Evolutionary conservation across 2,329 filamentous ascomycete species (phyloP), one percentile per base, ranked within the genome.

Genomic region (Monosporascus sp.): DNA sequence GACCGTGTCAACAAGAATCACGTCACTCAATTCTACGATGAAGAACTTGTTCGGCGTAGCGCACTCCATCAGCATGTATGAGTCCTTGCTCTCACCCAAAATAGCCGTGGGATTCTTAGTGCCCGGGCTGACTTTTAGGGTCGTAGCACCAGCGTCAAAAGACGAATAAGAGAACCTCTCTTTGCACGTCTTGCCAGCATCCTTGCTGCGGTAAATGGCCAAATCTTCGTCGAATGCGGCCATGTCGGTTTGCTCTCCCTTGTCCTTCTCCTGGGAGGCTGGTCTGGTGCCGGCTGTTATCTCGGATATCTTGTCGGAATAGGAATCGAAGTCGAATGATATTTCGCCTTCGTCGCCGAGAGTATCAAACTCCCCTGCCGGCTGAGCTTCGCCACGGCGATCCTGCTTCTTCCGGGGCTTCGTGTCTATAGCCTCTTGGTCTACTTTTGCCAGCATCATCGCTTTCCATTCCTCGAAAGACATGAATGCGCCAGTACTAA

Each of bases 381-480:
- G 75, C 58, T 78, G 80, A 55, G 70, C 74, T 44, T 78, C 77
- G 65, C 72, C 65, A 68, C 74, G 58, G 66, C 74, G 64, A 67
- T 81, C 71, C 74, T 77, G 68, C 65, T 78, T 60, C 77, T 83
- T 68, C 74, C 88, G 66, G 80, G 79, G 70, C 80, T 85, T 71
- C 80, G 89, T 60, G 73, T 88, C 66, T 76, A 91, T 70, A 6
- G 76, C 75, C 51, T 83, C 79, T 65, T 97, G 93, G 14, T 91
- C 93, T 3, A 84, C 87, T 66, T 91, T 89, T 50, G 87, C 89
- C 19, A 97, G 75, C 73, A 96, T 96, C 76, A 92, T 88, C 65
- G 88, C 90, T 74, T 96, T 97, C 94, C 94, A 99, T 64, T 97
- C 93, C 68, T 97, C 94, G 63, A 99, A 99, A 0, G 94, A 97